phyloP scores from a whole-genome alignment of 2,329 filamentous ascomycete species.

The Elsinoe fawcettii region DNA sequence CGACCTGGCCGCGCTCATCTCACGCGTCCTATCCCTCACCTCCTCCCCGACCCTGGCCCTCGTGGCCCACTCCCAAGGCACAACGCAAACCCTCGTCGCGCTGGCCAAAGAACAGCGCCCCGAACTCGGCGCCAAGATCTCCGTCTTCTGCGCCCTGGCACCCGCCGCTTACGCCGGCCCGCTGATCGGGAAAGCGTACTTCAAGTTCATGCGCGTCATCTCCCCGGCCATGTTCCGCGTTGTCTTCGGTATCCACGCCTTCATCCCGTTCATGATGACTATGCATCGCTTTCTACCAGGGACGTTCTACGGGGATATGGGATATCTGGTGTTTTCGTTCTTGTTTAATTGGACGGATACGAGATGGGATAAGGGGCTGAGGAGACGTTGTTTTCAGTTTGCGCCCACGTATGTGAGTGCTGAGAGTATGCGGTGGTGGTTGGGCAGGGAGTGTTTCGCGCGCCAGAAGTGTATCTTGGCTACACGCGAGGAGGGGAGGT shows the following conservation, averaged over 20 bases:
- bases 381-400: conserved; percentile 83
- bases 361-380: conserved; percentile 73
- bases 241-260: conserved; percentile 85
- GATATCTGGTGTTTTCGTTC: conserved; percentile 83
- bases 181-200: conserved; percentile 76
- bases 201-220: conserved; percentile 82
- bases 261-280: conserved; percentile 88
- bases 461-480: conserved; percentile 80
- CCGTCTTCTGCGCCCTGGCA: conserved; percentile 83
- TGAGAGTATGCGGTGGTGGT: conserved; percentile 93
- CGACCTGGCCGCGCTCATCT: conserved; percentile 74
- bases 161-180: conserved; percentile 86
- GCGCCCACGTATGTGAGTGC: conserved; percentile 83
- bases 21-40: conserved; percentile 72
- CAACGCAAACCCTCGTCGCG: conserved; percentile 78
- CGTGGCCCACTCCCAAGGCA: conserved; percentile 84
- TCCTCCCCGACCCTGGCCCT: conserved; percentile 76
- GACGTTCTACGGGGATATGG: conserved; percentile 66
- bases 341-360: conserved; percentile 81
- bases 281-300: conserved; percentile 63
- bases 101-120: conserved; percentile 85
- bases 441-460: conserved; percentile 77
- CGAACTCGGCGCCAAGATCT: conserved; percentile 71
- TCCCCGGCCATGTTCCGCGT: conserved; percentile 67
- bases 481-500: conserved; percentile 61